Conservation (phyloP, 441 rosid species). For the Populus hybrid region DNA sequence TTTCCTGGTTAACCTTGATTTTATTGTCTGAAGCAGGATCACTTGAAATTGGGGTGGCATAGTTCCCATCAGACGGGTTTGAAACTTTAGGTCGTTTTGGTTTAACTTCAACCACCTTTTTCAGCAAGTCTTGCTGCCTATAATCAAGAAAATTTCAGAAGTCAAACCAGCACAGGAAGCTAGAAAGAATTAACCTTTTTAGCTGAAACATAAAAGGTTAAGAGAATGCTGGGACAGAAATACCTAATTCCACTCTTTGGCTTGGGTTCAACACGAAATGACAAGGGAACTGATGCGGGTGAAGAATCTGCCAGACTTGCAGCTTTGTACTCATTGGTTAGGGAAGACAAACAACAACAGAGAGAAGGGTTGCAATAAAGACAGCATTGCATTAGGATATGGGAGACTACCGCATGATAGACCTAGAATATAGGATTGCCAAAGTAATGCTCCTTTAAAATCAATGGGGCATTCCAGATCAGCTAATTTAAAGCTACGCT, state of each 20-base stretch:
- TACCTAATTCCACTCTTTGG: constrained; percentile 94
- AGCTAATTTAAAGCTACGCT: background rate
- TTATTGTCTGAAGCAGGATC: constrained; percentile 22
- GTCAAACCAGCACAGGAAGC: background rate
- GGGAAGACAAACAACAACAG: constrained; percentile 24
- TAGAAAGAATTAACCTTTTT: background rate
- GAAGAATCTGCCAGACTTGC: constrained; percentile 87
- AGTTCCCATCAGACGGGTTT: constrained; percentile 26
- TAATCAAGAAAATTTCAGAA: constrained; percentile 6
- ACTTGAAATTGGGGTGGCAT: constrained; percentile 27
- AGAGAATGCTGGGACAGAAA: background rate
- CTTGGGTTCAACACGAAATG: constrained; percentile 93
- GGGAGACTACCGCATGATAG: background rate
- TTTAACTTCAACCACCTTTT: constrained; percentile 82
- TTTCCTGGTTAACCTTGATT: constrained; percentile 26
- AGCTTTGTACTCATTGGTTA: constrained; percentile 71
- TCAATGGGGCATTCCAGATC: background rate
- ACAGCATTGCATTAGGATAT: background rate
- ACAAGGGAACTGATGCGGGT: constrained; percentile 68
- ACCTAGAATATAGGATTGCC: background rate
- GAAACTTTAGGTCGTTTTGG: constrained; percentile 59
- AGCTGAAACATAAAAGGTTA: background rate
- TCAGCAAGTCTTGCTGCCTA: constrained; percentile 90
- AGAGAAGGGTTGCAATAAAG: background rate
- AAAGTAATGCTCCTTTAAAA: background rate